Evolutionary conservation across 495 filamentous ascomycete genomes (phyloP).

Genomic region (Penicillium riverlandense): DNA sequence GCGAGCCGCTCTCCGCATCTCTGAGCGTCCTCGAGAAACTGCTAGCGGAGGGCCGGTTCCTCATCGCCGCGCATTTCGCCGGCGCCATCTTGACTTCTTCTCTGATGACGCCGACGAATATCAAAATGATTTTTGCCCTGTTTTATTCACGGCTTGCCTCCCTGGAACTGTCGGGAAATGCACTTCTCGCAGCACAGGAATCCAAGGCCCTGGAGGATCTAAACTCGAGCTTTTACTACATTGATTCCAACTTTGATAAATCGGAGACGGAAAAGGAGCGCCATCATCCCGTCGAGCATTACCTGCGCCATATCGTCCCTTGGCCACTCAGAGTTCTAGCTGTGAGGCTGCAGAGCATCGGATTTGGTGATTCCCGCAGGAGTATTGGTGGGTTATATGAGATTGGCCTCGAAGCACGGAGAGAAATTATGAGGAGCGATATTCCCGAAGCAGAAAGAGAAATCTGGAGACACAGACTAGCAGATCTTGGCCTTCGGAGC

Average conservation of each 20-base stretch:
- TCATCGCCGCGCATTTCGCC: constrained; percentile 47
- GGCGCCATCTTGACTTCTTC: constrained; percentile 37
- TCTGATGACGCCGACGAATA: constrained; percentile 46
- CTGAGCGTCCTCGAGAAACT: constrained; percentile 55
- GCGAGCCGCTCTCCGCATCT: constrained; percentile 28
- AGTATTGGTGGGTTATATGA: constrained; percentile 87
- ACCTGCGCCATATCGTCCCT: constrained; percentile 57
- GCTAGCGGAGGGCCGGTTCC: constrained; percentile 61
- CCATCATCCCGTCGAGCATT: constrained; percentile 18
- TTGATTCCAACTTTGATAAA: constrained; percentile 17
- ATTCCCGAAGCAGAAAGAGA: constrained; percentile 26
- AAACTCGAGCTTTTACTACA: constrained; percentile 62
- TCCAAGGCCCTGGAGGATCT: constrained; percentile 78
- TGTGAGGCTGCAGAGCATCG: constrained; percentile 76
- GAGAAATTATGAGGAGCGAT: constrained; percentile 34
- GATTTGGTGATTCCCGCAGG: constrained; percentile 73
- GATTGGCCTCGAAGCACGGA: constrained; percentile 67
- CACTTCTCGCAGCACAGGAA: constrained; percentile 74
- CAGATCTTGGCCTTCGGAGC: constrained; percentile 69
- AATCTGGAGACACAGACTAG: constrained; percentile 62
- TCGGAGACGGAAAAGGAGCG: constrained; percentile 25
- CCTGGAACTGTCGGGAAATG: constrained; percentile 65
- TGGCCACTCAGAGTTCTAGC: constrained; percentile 82
- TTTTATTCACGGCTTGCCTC: constrained; percentile 80
- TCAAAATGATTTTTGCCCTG: constrained; percentile 60